Percentiles rank a stretch among this genome's conserved stretches.
Conservation (phyloP, 768 basidiomycete species). For the Tylopilus rubrobrunneus region DNA sequence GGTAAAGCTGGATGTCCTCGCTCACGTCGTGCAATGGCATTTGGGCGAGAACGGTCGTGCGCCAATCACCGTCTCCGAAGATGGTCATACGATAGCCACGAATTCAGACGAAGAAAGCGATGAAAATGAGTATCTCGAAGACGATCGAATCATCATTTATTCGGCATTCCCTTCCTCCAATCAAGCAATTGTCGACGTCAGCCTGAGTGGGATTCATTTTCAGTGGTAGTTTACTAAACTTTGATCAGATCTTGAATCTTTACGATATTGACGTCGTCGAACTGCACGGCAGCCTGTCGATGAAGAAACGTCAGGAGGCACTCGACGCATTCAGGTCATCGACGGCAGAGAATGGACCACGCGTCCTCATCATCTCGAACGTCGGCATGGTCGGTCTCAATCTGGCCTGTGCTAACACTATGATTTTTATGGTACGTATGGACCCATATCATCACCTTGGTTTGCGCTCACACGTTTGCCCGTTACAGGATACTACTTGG, state of each 20-base stretch:
- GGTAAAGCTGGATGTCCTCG: too few species aligned
- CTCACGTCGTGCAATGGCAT: too few species aligned
- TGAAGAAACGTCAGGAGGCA: neutral
- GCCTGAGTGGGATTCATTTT: too few species aligned
- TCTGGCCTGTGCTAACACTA: neutral
- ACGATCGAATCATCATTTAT: neutral
- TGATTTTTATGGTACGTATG: neutral
- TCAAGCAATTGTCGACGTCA: neutral
- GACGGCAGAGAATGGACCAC: rapidly evolving
- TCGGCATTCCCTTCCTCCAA: neutral
- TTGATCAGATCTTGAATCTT: neutral
- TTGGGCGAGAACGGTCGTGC: too few species aligned
- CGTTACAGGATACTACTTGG: neutral
- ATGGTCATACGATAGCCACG: neutral
- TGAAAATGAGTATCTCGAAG: neutral
- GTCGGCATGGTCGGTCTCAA: neutral
- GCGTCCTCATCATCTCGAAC: neutral
- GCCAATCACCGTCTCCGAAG: neutral
- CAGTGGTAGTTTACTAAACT: too few species aligned
- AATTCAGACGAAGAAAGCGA: neutral
- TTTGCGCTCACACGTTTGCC: neutral
- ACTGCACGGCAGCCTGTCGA: neutral
- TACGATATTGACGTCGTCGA: neutral
- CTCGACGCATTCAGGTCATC: neutral
- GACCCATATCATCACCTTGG: too few species aligned